Evolutionary conservation across 2,329 filamentous ascomycete species (phyloP).

Genomic region (Nectriaceae sp.): DNA sequence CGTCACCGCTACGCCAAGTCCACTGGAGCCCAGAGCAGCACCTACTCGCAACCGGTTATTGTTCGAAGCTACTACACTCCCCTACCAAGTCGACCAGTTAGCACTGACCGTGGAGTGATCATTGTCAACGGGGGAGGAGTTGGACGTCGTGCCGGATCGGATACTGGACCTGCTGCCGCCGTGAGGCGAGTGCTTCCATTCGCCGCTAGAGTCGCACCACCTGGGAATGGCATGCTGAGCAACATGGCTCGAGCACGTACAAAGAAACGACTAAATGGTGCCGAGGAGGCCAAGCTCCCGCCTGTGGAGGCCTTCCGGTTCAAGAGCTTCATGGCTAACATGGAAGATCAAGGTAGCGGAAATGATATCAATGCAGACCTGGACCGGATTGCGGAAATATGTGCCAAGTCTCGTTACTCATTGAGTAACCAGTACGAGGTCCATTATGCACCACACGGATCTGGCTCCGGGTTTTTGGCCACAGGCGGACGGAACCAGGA

Average conservation of each 20-base stretch:
- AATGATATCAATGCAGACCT: conserved; percentile 58
- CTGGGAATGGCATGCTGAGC: conserved; percentile 42
- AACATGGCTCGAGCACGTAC: conserved; percentile 46
- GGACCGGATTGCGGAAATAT: conserved; percentile 68
- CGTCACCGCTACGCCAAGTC: conserved; percentile 59
- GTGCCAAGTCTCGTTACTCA: conserved; percentile 64
- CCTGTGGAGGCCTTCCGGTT: conserved; percentile 66
- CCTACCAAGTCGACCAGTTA: conserved; percentile 34
- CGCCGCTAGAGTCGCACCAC: conserved; percentile 30
- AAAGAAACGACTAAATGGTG: conserved; percentile 35
- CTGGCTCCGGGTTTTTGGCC: conserved; percentile 50
- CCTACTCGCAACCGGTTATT: conserved; percentile 66
- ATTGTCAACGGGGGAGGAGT: conserved; percentile 31
- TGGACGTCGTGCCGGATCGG: conserved; percentile 26
- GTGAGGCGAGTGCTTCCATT: conserved; percentile 36
- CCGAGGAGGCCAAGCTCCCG: conserved; percentile 51
- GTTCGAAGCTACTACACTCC: conserved; percentile 63
- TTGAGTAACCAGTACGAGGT: conserved; percentile 69
- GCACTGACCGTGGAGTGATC: conserved; percentile 32
- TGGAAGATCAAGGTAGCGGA: conserved; percentile 45
- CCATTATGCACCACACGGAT: conserved; percentile 63
- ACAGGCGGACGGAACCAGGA: conserved; percentile 33
- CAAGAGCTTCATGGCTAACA: conserved; percentile 62
- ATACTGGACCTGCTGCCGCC: conserved; percentile 30
- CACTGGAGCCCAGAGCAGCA: conserved; percentile 56